phyloP scores from a whole-genome alignment of 2,329 filamentous ascomycete genomes.

The Epichloe elymi region DNA sequence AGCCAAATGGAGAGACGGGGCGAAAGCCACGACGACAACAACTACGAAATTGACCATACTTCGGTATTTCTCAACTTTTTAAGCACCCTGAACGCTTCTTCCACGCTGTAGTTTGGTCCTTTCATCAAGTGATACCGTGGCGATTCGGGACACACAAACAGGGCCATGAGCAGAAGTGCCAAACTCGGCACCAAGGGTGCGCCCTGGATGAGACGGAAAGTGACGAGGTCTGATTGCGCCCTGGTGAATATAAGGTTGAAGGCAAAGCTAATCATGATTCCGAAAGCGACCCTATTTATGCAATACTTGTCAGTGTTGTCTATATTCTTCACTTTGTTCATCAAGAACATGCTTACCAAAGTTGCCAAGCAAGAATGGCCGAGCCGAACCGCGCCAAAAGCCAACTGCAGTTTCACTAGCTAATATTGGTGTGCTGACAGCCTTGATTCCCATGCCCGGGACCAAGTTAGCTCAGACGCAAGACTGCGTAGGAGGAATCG shows the following conservation, averaged over 20 bases:
- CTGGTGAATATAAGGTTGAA: constrained; percentile 25
- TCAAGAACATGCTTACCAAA: constrained; percentile 18
- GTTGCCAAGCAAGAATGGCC: constrained; percentile 33
- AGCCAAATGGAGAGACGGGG: background rate
- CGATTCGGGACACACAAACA: constrained; percentile 28
- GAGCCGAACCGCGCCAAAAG: constrained; percentile 35
- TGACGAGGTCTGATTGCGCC: constrained; percentile 6
- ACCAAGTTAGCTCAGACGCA: background rate
- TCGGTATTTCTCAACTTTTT: constrained; percentile 24
- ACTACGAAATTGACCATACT: constrained; percentile 4
- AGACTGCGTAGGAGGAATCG: background rate
- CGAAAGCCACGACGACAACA: background rate
- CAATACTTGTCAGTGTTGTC: background rate
- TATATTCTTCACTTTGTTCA: background rate
- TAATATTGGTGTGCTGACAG: constrained; percentile 33
- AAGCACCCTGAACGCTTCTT: constrained; percentile 23
- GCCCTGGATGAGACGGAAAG: constrained; percentile 22
- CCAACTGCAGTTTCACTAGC: constrained; percentile 33
- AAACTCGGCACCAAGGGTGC: constrained; percentile 26
- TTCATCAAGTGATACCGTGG: constrained; percentile 29
- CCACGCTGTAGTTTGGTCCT: constrained; percentile 22
- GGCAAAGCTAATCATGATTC: constrained; percentile 22
- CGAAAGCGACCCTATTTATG: constrained; percentile 18
- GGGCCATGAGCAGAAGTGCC: constrained; percentile 18
- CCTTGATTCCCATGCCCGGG: constrained; percentile 35